Evolutionary conservation across 2,329 filamentous ascomycete species (phyloP).

Genomic region (Ceratocystis colombiana): DNA sequence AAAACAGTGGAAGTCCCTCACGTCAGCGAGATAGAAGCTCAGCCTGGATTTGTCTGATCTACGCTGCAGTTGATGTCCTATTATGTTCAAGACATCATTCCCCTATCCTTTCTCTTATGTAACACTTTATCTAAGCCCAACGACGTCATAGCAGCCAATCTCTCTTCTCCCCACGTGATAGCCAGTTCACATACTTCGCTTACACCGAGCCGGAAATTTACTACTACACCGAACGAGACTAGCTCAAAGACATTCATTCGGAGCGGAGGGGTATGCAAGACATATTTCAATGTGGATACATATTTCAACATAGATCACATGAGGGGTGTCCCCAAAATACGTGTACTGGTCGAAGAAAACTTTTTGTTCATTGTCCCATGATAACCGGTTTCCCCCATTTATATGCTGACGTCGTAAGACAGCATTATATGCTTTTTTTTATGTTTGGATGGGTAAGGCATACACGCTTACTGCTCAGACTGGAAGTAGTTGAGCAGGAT

Average conservation of each 20-base stretch:
- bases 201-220: background rate
- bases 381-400: slow-evolving; percentile 26
- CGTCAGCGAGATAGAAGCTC: background rate
- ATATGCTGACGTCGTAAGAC: slow-evolving; percentile 27
- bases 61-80: background rate
- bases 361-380: slow-evolving; percentile 22
- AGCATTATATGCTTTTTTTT: slow-evolving; percentile 34
- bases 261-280: background rate
- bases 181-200: background rate
- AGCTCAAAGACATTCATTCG: background rate
- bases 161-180: background rate
- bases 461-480: slow-evolving; percentile 57
- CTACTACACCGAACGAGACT: background rate
- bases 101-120: background rate
- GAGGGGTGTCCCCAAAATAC: background rate
- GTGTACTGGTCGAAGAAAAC: slow-evolving; percentile 23
- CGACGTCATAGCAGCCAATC: slow-evolving; percentile 2
- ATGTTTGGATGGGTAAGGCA: slow-evolving; percentile 30
- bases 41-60: slow-evolving; percentile 2
- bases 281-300: background rate
- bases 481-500: slow-evolving; percentile 99
- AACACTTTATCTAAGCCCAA: background rate
- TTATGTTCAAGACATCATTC: slow-evolving; percentile 11
- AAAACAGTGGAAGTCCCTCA: slow-evolving; percentile 6
- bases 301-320: background rate